These are phyloP conservation scores for Ceratobasidium theobromae DNA, from an alignment of 1,284 basidiomycete species.

Conservation along the genomic window DNA sequence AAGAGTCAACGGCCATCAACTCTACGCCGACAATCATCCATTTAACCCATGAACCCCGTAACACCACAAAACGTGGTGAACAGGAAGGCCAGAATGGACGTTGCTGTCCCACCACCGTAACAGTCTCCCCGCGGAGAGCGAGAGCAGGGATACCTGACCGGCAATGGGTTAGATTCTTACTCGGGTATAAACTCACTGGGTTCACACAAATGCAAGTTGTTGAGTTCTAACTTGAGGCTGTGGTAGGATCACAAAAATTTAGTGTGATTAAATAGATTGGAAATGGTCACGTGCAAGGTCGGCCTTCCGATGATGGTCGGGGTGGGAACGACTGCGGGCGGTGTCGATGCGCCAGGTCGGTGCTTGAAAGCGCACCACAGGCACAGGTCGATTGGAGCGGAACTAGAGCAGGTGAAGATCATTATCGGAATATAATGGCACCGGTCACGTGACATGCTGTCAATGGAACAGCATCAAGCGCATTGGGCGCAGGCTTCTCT, in stretches of 20 bases:
- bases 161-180: conserved; percentile 19
- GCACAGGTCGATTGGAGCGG: background rate
- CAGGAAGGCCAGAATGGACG: conserved; percentile 10
- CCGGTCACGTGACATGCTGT: conserved; percentile 16
- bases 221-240: conserved; percentile 21
- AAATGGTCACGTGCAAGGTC: conserved; percentile 22
- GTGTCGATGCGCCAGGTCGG: background rate
- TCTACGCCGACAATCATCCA: conserved; percentile 20
- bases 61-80: conserved; percentile 17
- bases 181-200: background rate
- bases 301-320: conserved; percentile 24
- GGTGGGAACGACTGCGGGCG: conserved; percentile 15
- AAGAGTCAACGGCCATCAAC: conserved; percentile 27
- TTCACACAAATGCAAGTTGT: background rate
- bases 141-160: conserved; percentile 26
- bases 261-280: conserved; percentile 11
- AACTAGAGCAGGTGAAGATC: background rate
- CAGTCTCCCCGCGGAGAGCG: conserved; percentile 11
- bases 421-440: conserved; percentile 6
- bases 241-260: conserved; percentile 28
- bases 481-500: conserved; percentile 5
- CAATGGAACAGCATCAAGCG: background rate
- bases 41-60: conserved; percentile 8
- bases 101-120: conserved; percentile 29
- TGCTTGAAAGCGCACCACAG: background rate